Conservation (phyloP, 2,329 filamentous ascomycete genomes). For the Botrytis pseudocinerea region DNA sequence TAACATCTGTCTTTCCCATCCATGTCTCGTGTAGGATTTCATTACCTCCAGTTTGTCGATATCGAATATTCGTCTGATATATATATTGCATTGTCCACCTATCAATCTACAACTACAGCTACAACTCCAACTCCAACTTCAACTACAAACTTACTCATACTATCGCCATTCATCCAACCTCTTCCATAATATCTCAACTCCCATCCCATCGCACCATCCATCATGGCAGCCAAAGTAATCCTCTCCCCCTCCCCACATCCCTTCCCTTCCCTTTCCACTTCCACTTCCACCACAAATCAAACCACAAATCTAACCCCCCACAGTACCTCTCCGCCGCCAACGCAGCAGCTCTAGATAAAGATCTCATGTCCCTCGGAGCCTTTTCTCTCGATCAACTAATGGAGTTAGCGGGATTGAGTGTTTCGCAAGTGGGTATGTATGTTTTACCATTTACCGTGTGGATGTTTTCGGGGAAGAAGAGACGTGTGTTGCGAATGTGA, state of each 20-base stretch:
- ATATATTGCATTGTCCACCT: not conserved
- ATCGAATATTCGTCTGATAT: not conserved
- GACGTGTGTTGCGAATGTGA: not conserved
- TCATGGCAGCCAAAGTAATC: slow-evolving; percentile 17
- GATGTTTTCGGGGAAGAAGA: not conserved
- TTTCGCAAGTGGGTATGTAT: slow-evolving; percentile 78
- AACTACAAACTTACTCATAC: not conserved
- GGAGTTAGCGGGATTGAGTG: slow-evolving; percentile 91
- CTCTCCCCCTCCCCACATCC: no score
- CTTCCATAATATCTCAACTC: not conserved
- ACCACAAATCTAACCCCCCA: not conserved
- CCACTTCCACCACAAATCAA: not conserved
- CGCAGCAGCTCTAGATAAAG: slow-evolving; percentile 84
- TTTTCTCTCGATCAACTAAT: slow-evolving; percentile 97
- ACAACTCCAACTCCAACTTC: not conserved
- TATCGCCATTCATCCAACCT: not conserved
- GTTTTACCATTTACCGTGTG: slow-evolving; percentile 1
- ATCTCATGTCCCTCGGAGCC: slow-evolving; percentile 84
- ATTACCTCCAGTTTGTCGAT: no score
- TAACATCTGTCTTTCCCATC: not conserved
- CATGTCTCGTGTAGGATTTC: no score
- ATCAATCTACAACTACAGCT: not conserved
- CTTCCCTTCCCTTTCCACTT: no score
- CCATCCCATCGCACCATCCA: not conserved
- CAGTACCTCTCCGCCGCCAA: slow-evolving; percentile 86